Base-by-base conservation (phyloP, 164 flowering plant genomes). In the Liriodendron chinense region DNA sequence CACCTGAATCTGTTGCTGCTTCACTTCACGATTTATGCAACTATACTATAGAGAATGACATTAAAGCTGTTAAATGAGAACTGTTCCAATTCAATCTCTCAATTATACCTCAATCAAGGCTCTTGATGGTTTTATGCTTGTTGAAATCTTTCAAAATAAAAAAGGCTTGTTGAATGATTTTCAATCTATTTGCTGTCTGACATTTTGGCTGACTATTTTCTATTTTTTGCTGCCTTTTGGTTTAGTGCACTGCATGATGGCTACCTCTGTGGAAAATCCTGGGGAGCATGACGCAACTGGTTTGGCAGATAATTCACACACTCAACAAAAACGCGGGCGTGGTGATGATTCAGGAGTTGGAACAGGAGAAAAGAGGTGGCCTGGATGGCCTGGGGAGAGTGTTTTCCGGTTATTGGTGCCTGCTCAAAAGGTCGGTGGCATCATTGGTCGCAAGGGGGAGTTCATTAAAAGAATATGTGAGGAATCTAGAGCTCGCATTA, bases 351-450 rank as follows among this genome's bases (percentile, higher is more conserved):
- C 80, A n/a, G 80, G n/a, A n/a, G n/a, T n/a, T n/a, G n/a, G n/a
- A n/a, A n/a, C n/a, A n/a, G n/a, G 71, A 74, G 93, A 87, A 68
- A 92, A 90, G 75, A 89, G 73, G 80, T 96, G 99, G 99, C 97
- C 98, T 49, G 99, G 99, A 69, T 96, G 99, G 99, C 98, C 99
- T 64, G 99, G 99, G 57, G 97, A 96, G 80, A 90, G 83, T 83
- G 94, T 96, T 59, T 92, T 92, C 77, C 82, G 99, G 65, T 84
- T 96, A 87, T 81, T 96, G 86, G 95, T 96, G 77, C 98, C 99
- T 79, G 88, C 87, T 0, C 96, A 90, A 50, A 96, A 94, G 78
- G 98, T 96, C 77, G 99, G 99, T n/a, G 85, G 94, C 78, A 90
- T 96, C 34, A 96, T 96, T 80, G 99, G 99, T 16, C 97, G 98